Base-by-base conservation (phyloP, 2,329 filamentous ascomycete species). In the Fusarium dimerum region DNA sequence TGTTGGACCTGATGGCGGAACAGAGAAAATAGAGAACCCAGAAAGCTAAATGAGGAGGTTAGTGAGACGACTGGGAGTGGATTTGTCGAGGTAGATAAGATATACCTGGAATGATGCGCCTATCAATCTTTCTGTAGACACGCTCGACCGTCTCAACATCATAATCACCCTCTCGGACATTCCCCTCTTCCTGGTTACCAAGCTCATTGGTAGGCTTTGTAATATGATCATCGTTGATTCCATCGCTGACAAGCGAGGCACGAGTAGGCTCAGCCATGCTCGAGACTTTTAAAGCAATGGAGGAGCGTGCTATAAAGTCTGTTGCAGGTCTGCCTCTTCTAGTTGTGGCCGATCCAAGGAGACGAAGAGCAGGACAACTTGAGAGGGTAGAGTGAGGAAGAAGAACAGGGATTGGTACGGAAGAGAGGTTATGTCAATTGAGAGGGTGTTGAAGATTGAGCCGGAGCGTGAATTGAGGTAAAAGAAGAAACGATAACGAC, bases 21-120 rank as follows among this genome's bases (percentile, higher is more conserved):
- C 90, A 94, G 59, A 96, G 82, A 68, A 96, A 96, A 75, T 96
- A 96, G 15, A 96, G 80, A 15, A 87, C 71, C 92, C 92, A 96
- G 72, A 96, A 93, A 30, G 92, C 90, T 81, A n/a, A 10, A 8
- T 44, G 13, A 39, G 61, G 12, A 62, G 60, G 10, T n/a, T 6
- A 15, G 3, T 5, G 32, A 4, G 6, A 12, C 38, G 30, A n/a
- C 2, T 2, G 6, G 11, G 8, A n/a, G 6, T 3, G 20, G 12
- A 17, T 36, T 10, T 36, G 4, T 36, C 10, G 32, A 11, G 10
- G 3, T 36, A 12, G 10, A 15, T 15, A 36, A 5, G 32, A 60
- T 70, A 57, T 66, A 81, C 79, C 76, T 59, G 82, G 82, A 57
- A 85, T 84, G 64, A 85, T 84, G 61, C 82, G 79, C 26, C 71